Evolutionary conservation across 163 green algal species (phyloP), one percentile per base, ranked within the genome.

Genomic region (Scenedesmus sp.): DNA sequence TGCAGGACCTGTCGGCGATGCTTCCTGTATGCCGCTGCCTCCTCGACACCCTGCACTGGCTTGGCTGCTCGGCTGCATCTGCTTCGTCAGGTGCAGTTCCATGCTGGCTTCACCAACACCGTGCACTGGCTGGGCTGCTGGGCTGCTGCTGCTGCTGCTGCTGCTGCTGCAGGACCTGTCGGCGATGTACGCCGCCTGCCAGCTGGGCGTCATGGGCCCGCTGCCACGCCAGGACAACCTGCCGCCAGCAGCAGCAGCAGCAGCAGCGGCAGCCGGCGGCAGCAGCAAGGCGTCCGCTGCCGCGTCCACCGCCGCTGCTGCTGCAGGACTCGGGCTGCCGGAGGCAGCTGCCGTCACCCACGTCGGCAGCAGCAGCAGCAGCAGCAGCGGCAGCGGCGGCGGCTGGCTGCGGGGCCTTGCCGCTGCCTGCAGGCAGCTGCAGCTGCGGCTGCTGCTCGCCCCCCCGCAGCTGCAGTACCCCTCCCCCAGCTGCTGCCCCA

Each of bases 371-470:
- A 35, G 59, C 42, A 49, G 59, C 61, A 68, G 84, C 84, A 65
- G 83, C 37, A 78, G n/a, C 82, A n/a, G n/a, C n/a, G n/a, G n/a
- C n/a, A n/a, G n/a, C n/a, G n/a, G n/a, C n/a, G 53, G 83, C 83
- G 30, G 40, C 22, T 89, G 84, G 84, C 44, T 89, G 42, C 84
- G 84, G 15, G 70, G 72, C 22, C 84, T 89, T 65, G 42, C 65
- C 44, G 42, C 84, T 46, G 84, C 84, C 44, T 46, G 26, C 42
- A 26, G 84, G 33, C 13, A 33, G 42, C 40, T 89, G 26, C 84
- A 89, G 61, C 26, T 35, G 37, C 61, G 61, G 84, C 53, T 89
- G 84, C 70, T 89, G n/a, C 37, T 24, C 44, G 5, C 24, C 3
- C 84, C 84, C 24, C 84, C 84, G 13, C 18, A 65, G 61, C 61